These are phyloP conservation scores for Glaciozyma martinii DNA, from an alignment of 768 basidiomycete genomes.

Conservation along the genomic window DNA sequence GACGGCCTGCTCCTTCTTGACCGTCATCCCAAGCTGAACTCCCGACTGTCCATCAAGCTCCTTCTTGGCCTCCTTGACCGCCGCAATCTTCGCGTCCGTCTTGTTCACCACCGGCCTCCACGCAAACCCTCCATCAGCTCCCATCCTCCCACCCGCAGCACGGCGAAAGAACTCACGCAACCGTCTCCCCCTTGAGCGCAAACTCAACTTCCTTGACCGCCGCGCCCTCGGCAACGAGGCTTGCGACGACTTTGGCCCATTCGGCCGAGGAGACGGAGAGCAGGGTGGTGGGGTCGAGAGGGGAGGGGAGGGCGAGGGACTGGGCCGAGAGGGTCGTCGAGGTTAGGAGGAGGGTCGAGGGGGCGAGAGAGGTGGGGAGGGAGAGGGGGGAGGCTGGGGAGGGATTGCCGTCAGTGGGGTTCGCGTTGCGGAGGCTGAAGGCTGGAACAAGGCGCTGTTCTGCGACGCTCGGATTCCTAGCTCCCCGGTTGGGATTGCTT, in stretches of 20 bases:
- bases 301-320: slow-evolving; percentile 46
- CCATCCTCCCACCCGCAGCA: no score
- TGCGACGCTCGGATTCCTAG: no score
- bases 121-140: no score
- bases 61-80: slow-evolving; percentile 12
- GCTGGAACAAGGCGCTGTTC: no score
- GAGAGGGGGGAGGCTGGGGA: slow-evolving; percentile 28
- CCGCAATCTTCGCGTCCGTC: not conserved
- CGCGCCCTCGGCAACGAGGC: slow-evolving; percentile 84
- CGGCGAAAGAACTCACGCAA: slow-evolving; percentile 66
- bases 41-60: slow-evolving; percentile 30
- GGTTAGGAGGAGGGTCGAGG: slow-evolving; percentile 26
- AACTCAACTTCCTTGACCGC: slow-evolving; percentile 96
- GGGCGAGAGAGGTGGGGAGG: slow-evolving; percentile 34
- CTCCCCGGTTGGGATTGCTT: no score
- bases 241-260: slow-evolving; percentile 66
- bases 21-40: slow-evolving; percentile 34
- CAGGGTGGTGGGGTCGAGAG: slow-evolving; percentile 42
- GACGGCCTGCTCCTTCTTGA: slow-evolving; percentile 36
- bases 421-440: no score
- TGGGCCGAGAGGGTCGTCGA: slow-evolving; percentile 35
- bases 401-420: not conserved
- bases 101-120: no score
- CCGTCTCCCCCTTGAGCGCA: slow-evolving; percentile 44
- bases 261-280: slow-evolving; percentile 25